phyloP scores from a whole-genome alignment of 2,329 filamentous ascomycete genomes.

The Aurifilum marmelostoma region DNA sequence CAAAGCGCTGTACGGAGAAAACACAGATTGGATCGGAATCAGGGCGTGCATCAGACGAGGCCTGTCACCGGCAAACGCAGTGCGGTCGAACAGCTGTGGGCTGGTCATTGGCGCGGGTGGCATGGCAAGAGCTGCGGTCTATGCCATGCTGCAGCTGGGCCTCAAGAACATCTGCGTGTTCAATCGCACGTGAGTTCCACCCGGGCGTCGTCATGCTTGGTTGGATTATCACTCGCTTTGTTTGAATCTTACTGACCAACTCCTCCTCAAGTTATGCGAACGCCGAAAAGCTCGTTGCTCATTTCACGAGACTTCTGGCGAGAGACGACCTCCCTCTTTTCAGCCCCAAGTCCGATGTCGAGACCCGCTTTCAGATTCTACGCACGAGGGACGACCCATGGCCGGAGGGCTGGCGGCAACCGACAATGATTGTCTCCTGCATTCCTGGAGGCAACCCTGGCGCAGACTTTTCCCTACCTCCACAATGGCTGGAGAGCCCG shows the following conservation, averaged over 20 bases:
- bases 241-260: background rate
- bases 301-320: constrained; percentile 65
- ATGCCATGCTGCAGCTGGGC: constrained; percentile 77
- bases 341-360: constrained; percentile 45
- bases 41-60: constrained; percentile 72
- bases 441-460: constrained; percentile 69
- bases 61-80: constrained; percentile 71
- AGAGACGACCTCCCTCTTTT: constrained; percentile 48
- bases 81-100: constrained; percentile 58
- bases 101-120: constrained; percentile 70
- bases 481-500: constrained; percentile 70
- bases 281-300: constrained; percentile 67
- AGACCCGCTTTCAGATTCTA: constrained; percentile 61
- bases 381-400: constrained; percentile 62
- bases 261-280: constrained; percentile 49
- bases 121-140: constrained; percentile 78
- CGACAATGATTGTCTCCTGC: constrained; percentile 76
- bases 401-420: constrained; percentile 64
- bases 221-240: too few relatives aligned
- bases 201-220: too few relatives aligned
- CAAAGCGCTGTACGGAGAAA: constrained; percentile 74
- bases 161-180: constrained; percentile 76
- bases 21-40: constrained; percentile 83
- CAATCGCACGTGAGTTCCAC: constrained; percentile 61
- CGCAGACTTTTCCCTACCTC: constrained; percentile 71